Evolutionary conservation across 176 grass and related monocot genomes (phyloP), one percentile per base, ranked within the genome.

Genomic region (Coix lacrymajobi): DNA sequence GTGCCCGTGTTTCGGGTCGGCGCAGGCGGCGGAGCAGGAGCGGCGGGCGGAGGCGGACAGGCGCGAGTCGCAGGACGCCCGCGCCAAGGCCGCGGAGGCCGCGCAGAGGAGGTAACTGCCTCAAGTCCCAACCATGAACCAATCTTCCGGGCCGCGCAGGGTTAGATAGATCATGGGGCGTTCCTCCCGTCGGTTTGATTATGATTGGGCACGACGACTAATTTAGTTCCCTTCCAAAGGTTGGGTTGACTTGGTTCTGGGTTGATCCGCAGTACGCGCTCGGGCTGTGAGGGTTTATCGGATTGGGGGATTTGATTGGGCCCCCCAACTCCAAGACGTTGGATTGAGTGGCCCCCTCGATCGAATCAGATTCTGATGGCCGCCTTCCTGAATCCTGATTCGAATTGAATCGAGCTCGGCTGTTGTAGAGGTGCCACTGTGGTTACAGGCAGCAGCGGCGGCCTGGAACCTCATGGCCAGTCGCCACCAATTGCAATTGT

Each of bases 61-160:
- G 64, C 78, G 81, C 58, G 89, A 96, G 75, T 79, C 96, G 33
- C 73, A 92, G 82, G 96, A 99, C 6, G 96, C 93, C 43, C 90
- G 96, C 46, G 67, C 83, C 64, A 95, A 49, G 90, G 96, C 96
- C 54, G 93, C 91, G 45, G 91, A 93, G 75, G 96, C 96, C 62
- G 96, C 96, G 64, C 91, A 93, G 73, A 86, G 69, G 93, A 96
- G 96, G 93, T 90, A 78, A 37, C 56, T 15, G 4, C 46, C 66
- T 49, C 14, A 3, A 32, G 0, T 13, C 6, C 13, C 39, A 0
- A 2, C 26, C 19, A 24, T 31, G 24, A 0, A 2, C 26, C 19
- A 24, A 22, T 2, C 8, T 10, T 14, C 24, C 25, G 24, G n/a
- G 22, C 17, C 22, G 54, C 68, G 68, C 68, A 44, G 39, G 68